Evolutionary conservation across 1,284 basidiomycete species (phyloP).

Genomic region (Sphaerobolus stellatus): DNA sequence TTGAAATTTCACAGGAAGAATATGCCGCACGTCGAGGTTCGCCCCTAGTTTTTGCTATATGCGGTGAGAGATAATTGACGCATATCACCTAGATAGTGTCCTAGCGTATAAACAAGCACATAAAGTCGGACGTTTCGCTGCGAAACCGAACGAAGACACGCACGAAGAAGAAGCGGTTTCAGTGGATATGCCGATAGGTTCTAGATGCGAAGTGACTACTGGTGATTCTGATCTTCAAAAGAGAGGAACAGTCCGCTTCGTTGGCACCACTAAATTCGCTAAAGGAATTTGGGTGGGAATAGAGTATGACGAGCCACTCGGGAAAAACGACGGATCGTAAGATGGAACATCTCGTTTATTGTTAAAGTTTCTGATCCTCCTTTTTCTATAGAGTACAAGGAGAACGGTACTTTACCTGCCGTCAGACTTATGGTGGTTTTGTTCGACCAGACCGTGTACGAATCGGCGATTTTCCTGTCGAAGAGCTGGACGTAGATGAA

Average conservation of each 20-base stretch:
- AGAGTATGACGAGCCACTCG: constrained; percentile 94
- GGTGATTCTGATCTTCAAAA: constrained; percentile 64
- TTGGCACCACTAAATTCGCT: constrained; percentile 80
- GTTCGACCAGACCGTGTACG: constrained; percentile 82
- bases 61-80: background rate
- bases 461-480: constrained; percentile 84
- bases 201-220: constrained; percentile 79
- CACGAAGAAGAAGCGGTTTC: constrained; percentile 24
- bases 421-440: constrained; percentile 80
- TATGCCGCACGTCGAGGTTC: constrained; percentile 80
- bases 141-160: constrained; percentile 37
- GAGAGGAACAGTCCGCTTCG: constrained; percentile 82
- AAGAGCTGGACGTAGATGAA: constrained; percentile 69
- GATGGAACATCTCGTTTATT: constrained; percentile 32
- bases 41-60: constrained; percentile 14
- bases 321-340: constrained; percentile 94
- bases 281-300: constrained; percentile 87
- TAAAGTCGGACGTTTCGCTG: constrained; percentile 88
- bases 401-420: constrained; percentile 81
- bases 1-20: constrained; percentile 81
- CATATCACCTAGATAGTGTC: constrained; percentile 68
- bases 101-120: constrained; percentile 87
- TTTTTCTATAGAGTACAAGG: constrained; percentile 75
- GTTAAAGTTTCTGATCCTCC: constrained; percentile 4
- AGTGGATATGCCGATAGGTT: constrained; percentile 57